Percentiles rank a stretch among this genome's conserved stretches.
Evolutionary conservation across 371 early-diverging fungal species (phyloP).

Genomic region (Mucor velutinosus): DNA sequence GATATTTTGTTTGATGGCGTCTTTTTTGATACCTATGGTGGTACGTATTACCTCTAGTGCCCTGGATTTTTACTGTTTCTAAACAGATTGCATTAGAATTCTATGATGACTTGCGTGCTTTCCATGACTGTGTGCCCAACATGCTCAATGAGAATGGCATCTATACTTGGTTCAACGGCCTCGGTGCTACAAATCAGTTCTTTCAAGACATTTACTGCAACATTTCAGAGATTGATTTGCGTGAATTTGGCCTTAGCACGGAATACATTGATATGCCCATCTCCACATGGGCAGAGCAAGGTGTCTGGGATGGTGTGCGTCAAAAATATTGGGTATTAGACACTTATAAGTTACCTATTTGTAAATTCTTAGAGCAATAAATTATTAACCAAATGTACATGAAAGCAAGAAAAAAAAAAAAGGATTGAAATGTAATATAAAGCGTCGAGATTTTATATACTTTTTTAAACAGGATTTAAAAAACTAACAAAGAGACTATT

Average conservation of each 20-base stretch:
- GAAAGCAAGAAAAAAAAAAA: too few relatives aligned
- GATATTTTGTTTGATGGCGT: slow-evolving; percentile 81
- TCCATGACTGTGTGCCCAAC: slow-evolving; percentile 83
- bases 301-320: slow-evolving; percentile 86
- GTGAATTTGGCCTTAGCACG: slow-evolving; percentile 75
- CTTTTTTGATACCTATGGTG: slow-evolving; percentile 93
- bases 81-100: slow-evolving; percentile 59
- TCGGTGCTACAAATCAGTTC: slow-evolving; percentile 90
- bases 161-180: slow-evolving; percentile 95
- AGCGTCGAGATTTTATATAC: neutral
- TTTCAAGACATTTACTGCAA: slow-evolving; percentile 95
- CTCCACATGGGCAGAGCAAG: slow-evolving; percentile 73
- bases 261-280: slow-evolving; percentile 75
- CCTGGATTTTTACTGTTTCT: neutral
- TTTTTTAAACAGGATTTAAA: neutral
- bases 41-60: slow-evolving; percentile 10
- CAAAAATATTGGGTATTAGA: slow-evolving; percentile 85
- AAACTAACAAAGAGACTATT: slow-evolving; percentile 10
- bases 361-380: slow-evolving; percentile 48
- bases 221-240: slow-evolving; percentile 82
- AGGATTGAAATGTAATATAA: neutral
- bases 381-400: neutral
- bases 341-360: slow-evolving; percentile 78
- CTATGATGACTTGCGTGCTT: slow-evolving; percentile 87
- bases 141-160: slow-evolving; percentile 76